A percentile compares a stretch with the other conserved stretches of the same genome.
Conservation (phyloP, 192 early-diverging fungal species). For the Geosiphon pyriformis region DNA sequence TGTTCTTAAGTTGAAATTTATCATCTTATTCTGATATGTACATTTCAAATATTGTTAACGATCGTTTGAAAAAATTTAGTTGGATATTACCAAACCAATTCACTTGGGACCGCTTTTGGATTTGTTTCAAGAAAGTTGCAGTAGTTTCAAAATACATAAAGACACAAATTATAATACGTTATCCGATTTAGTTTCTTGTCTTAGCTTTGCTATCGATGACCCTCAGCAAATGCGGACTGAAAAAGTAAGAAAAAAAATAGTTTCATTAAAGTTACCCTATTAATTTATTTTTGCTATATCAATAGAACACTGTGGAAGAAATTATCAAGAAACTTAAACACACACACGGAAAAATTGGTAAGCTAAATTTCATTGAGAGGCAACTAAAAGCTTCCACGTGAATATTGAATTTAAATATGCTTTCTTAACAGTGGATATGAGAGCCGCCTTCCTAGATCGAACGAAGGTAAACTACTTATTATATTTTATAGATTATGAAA, state of each 20-base stretch:
- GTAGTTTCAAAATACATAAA: slow-evolving; percentile 2
- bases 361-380: no score
- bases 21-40: neutral
- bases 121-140: neutral
- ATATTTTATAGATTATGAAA: neutral
- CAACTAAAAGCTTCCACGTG: no score
- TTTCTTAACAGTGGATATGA: slow-evolving; percentile 14
- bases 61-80: neutral
- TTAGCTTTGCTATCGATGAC: slow-evolving; percentile 11
- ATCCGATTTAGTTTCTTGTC: neutral
- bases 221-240: neutral
- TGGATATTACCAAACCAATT: neutral
- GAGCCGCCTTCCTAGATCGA: slow-evolving; percentile 17
- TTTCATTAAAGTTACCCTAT: neutral
- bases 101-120: neutral
- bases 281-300: neutral
- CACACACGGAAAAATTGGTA: slow-evolving; percentile 19
- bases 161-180: slow-evolving; percentile 16
- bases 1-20: neutral
- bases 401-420: neutral
- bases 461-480: slow-evolving; percentile 12
- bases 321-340: slow-evolving; percentile 9
- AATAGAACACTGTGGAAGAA: slow-evolving; percentile 1
- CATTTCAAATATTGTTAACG: neutral
- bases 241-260: neutral